Base-by-base conservation (phyloP, 257 asterid genomes). In the Gynochthodes officinalis region DNA sequence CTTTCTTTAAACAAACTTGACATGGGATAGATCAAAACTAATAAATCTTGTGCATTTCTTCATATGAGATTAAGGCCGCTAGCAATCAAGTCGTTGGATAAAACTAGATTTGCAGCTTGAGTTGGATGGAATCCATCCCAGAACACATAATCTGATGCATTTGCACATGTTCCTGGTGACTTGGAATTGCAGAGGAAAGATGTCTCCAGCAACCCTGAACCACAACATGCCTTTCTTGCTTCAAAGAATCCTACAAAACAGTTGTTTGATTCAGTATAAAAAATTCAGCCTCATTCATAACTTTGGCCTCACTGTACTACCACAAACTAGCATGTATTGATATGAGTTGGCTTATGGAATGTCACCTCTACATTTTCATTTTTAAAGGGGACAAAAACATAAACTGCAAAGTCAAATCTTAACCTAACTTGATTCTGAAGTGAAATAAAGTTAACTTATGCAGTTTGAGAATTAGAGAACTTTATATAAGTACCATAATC, bases 121-220 rank as follows among this genome's bases (percentile, higher is more conserved):
- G 96, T 81, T 4, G 97, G 96, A 70, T 92, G 97, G 67, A 86
- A 88, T 1, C 96, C 96, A 76, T 92, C 98, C 96, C 98, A 92
- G 27, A 92, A 92, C 7, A 92, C 92, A 75, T 89, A 92, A 37
- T 84, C 91, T 13, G 88, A 81, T 6, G 98, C 96, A 73, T 92
- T 92, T 55, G 76, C 82, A 79, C 98, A 92, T 0, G 98, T 92
- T 28, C 98, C 98, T 0, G 84, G 85, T 0, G 98, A 88, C 72
- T 89, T 70, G 2, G 86, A 78, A 71, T 92, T 88, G 85, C 98
- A 92, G 63, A 92, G 62, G 60, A 89, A 80, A 0, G 97, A 88
- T 70, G 94, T 92, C 84, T 92, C 97, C 33, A 89, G 52, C 78
- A 92, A 70, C 54, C 98, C 96, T 28, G 92, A 76, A 0, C 98